These are phyloP conservation scores for Nemania bipapillata DNA, from an alignment of 2,329 filamentous ascomycete species.

Conservation along the genomic window DNA sequence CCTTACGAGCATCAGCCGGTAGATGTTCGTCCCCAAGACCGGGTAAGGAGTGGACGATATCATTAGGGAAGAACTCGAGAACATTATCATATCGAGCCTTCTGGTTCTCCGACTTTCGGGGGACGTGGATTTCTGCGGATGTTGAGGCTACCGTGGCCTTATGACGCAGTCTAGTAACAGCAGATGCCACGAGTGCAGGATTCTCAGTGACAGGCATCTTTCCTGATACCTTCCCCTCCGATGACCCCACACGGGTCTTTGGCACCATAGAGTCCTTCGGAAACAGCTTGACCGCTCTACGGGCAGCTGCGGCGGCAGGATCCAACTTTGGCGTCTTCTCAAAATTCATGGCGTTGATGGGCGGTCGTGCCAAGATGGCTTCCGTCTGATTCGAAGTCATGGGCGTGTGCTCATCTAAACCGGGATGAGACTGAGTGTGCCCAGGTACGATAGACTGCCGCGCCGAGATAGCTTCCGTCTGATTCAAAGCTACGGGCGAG, in stretches of 20 bases:
- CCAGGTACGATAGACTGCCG: constrained; percentile 15
- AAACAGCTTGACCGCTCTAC: constrained; percentile 31
- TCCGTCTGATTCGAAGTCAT: constrained; percentile 24
- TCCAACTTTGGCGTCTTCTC: constrained; percentile 1
- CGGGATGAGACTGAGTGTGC: not conserved
- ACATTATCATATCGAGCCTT: constrained; percentile 37
- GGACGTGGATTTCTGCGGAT: not conserved
- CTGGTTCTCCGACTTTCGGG: not conserved
- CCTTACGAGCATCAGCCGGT: constrained; percentile 26
- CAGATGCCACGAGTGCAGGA: not conserved
- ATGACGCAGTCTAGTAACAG: constrained; percentile 9
- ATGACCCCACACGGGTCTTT: not conserved
- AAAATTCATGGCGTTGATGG: constrained; percentile 1
- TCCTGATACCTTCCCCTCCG: not conserved
- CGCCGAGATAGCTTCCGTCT: constrained; percentile 23
- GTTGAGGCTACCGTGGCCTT: not conserved
- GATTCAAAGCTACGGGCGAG: constrained; percentile 9
- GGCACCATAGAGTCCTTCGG: constrained; percentile 15
- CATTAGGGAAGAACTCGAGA: constrained; percentile 44
- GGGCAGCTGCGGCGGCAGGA: constrained; percentile 21
- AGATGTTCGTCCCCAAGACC: constrained; percentile 39
- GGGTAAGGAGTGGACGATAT: constrained; percentile 42
- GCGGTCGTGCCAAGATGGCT: constrained; percentile 14
- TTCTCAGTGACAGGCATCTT: not conserved
- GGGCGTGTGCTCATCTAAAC: constrained; percentile 13